Percentiles rank a stretch among this genome's conserved stretches.
These are phyloP conservation scores for Protostelium mycophagum DNA, from an alignment of 78 protist genomes.

Conservation along the genomic window DNA sequence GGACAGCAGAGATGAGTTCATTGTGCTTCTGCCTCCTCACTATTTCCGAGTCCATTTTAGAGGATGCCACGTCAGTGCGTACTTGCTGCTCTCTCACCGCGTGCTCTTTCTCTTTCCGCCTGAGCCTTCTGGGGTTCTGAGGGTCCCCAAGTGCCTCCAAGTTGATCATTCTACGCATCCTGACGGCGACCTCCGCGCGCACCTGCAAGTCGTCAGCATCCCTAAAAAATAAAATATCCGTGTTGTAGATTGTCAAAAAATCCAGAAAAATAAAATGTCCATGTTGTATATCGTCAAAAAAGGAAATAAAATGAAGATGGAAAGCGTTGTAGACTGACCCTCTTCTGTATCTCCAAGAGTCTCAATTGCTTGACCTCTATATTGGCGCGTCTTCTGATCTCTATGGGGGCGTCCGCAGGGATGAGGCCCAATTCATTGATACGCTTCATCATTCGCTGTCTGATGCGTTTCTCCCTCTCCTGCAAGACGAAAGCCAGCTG, in stretches of 20 bases:
- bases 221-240: too few species aligned
- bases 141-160: neutral
- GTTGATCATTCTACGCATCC: neutral
- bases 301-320: neutral
- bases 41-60: neutral
- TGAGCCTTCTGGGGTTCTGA: neutral
- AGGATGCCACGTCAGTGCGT: neutral
- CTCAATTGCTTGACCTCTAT: neutral
- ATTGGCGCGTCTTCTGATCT: neutral
- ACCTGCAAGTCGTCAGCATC: too few species aligned
- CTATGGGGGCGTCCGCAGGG: neutral
- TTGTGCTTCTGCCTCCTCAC: conserved; percentile 1
- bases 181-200: neutral
- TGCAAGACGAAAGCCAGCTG: neutral
- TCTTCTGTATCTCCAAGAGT: neutral
- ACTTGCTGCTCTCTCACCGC: neutral
- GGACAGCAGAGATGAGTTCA: conserved; percentile 31
- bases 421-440: neutral
- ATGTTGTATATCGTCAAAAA: too few species aligned
- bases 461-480: neutral
- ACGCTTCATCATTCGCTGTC: neutral
- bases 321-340: neutral
- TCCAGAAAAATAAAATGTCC: too few species aligned
- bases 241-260: too few species aligned
- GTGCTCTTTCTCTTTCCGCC: neutral